Percentiles rank a stretch among this genome's conserved stretches.
Conservation (phyloP, 495 filamentous ascomycete genomes). For the Xylaria flabelliformis region DNA sequence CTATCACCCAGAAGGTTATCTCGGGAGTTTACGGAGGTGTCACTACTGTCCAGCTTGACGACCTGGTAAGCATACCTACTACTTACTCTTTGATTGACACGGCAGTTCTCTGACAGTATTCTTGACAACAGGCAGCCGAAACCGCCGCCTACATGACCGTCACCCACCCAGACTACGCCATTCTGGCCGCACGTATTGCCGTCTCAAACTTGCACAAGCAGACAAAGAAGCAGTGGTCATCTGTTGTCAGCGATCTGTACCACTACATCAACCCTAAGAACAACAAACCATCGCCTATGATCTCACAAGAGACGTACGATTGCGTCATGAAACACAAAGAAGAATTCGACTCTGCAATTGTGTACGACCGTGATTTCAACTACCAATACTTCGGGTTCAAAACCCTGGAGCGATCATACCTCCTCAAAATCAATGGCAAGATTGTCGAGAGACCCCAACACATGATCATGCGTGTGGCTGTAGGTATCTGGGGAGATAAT, state of each 20-base stretch:
- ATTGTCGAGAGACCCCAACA: constrained; percentile 97
- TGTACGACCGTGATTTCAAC: constrained; percentile 99
- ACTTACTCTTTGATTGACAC: constrained; percentile 20
- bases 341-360: constrained; percentile 96
- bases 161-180: constrained; percentile 98
- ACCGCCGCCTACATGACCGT: constrained; percentile 99
- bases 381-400: constrained; percentile 99
- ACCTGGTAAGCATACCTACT: constrained; percentile 71
- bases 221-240: constrained; percentile 98
- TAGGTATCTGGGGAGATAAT: constrained; percentile 94
- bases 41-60: constrained; percentile 92
- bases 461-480: constrained; percentile 98
- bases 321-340: constrained; percentile 93
- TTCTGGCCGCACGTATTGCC: constrained; percentile 96
- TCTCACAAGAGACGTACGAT: constrained; percentile 85
- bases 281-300: constrained; percentile 84
- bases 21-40: constrained; percentile 99
- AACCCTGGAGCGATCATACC: constrained; percentile 96
- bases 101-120: not conserved
- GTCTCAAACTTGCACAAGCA: constrained; percentile 99
- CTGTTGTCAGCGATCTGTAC: constrained; percentile 90
- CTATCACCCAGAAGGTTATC: constrained; percentile 99
- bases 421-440: constrained; percentile 89
- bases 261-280: constrained; percentile 98
- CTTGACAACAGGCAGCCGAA: constrained; percentile 78